phyloP scores from a whole-genome alignment of 352 stramenopile genomes.

The Phytopythium vexans region DNA sequence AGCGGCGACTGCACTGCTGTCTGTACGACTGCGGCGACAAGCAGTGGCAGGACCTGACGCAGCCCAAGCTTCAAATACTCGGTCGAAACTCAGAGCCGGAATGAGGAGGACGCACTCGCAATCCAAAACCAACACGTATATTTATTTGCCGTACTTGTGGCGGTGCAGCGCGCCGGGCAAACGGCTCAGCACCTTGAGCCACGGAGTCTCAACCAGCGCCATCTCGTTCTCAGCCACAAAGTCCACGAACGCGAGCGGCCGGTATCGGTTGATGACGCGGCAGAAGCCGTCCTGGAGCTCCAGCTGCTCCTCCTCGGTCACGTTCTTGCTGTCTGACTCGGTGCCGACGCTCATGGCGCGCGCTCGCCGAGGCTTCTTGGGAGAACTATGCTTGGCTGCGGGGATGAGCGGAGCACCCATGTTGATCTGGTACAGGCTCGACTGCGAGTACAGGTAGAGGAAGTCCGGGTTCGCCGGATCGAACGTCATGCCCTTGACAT shows the following conservation, averaged over 20 bases:
- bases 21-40: constrained; percentile 84
- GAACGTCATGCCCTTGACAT: constrained; percentile 80
- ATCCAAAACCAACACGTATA: constrained; percentile 15
- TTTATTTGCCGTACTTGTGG: constrained; percentile 88
- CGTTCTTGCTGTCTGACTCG: constrained; percentile 55
- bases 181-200: constrained; percentile 83
- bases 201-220: constrained; percentile 80
- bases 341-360: constrained; percentile 56
- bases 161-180: constrained; percentile 76
- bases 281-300: constrained; percentile 67
- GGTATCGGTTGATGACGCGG: constrained; percentile 78
- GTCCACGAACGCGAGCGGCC: constrained; percentile 81
- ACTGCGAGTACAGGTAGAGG: constrained; percentile 78
- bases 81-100: constrained; percentile 18
- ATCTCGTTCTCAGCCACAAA: constrained; percentile 76
- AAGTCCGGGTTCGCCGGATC: constrained; percentile 71
- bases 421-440: constrained; percentile 82
- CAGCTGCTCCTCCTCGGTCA: constrained; percentile 56
- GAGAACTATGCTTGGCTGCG: constrained; percentile 17
- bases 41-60: constrained; percentile 65
- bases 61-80: constrained; percentile 47
- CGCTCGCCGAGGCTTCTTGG: constrained; percentile 41
- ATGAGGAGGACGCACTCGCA: neutral
- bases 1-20: constrained; percentile 70
- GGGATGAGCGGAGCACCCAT: constrained; percentile 28